Evolutionary conservation across 805 yeast species (phyloP), one percentile per base, ranked within the genome.

Genomic region (Huiozyma naganishii): DNA sequence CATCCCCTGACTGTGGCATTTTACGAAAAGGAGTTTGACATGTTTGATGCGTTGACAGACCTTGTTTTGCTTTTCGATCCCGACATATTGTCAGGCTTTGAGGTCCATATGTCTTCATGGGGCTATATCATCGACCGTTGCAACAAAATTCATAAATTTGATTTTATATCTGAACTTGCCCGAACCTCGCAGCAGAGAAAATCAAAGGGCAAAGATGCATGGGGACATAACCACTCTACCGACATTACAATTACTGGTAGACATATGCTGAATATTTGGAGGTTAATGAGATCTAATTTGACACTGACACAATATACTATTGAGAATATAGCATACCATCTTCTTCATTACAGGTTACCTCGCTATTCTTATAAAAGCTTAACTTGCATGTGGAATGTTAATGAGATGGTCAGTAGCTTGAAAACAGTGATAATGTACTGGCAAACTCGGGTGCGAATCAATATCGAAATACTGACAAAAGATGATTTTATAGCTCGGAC

Each of bases 31-130:
- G 97, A 90, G 53, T 46, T 60, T 1, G 77, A 71, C 6, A 67
- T 85, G 76, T 57, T 88, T 1, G 65, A 70, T 7, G 70, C 70
- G 6, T 64, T 90, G 7, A 63, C 79, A 0, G 68, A 71, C 1
- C 49, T 82, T 11, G 79, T 85, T 0, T 72, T 77, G 13, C 51
- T 67, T 2, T 69, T 77, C 41, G 97, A 92, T 56, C 97, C 97
- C 0, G 98, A 92, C 58, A 76, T 92, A 29, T 55, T 92, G 6
- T 72, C 85, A 0, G 97, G 97, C 0, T 92, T 74, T 58, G 98
- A 92, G 54, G 72, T 86, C 6, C 83, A 86, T 49, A 65, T 79
- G 0, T 53, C 74, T 0, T 85, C 97, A 0, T 90, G 97, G 97
- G 97, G 98, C 0, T 92, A 84, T 54, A 42, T 89, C 0, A 70